phyloP scores from a whole-genome alignment of 225 moss, liverwort and hornwort genomes.

The Polytrichum commune region DNA sequence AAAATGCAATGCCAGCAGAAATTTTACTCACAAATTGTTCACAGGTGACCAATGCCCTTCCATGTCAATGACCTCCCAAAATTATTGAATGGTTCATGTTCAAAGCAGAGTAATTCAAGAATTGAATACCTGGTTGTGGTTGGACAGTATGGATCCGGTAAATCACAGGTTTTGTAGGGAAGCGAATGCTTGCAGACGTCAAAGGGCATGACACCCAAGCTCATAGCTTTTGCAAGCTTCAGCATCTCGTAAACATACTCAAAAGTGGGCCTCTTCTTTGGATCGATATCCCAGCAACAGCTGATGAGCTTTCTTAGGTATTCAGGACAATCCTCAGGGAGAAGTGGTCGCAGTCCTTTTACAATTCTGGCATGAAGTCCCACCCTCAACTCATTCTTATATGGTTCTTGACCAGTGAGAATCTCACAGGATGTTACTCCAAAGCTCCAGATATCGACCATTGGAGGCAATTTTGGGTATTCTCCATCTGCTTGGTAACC shows the following conservation, averaged over 20 bases:
- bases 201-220: too few species aligned
- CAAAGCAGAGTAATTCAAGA: too few species aligned
- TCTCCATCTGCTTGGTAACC: not conserved
- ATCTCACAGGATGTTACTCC: slow-evolving; percentile 3
- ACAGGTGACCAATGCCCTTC: too few species aligned
- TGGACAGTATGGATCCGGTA: too few species aligned
- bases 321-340: slow-evolving; percentile 4
- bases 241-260: not conserved
- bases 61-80: too few species aligned
- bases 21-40: too few species aligned
- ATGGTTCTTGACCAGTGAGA: slow-evolving; percentile 2
- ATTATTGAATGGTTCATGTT: too few species aligned
- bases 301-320: not conserved
- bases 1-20: too few species aligned
- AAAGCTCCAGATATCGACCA: not conserved
- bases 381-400: not conserved
- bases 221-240: not conserved
- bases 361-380: not conserved
- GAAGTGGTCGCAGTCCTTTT: not conserved
- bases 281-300: not conserved
- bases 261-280: not conserved
- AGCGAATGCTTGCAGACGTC: too few species aligned
- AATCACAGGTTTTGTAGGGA: too few species aligned
- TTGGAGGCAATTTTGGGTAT: not conserved
- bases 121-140: too few species aligned